These are phyloP conservation scores for Globisporangium abappressorium DNA, from an alignment of 352 stramenopile genomes.

Conservation along the genomic window DNA sequence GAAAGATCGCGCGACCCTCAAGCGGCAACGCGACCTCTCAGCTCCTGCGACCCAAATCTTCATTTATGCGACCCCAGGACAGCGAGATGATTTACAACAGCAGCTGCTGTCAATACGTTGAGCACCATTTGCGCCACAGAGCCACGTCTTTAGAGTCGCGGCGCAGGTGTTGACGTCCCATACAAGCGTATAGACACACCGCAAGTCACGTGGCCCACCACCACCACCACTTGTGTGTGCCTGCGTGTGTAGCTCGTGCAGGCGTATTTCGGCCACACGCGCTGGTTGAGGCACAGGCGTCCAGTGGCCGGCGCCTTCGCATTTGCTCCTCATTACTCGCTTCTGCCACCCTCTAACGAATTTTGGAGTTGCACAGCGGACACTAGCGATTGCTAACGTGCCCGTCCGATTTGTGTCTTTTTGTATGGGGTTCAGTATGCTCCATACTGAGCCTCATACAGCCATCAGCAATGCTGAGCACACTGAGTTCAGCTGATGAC, in stretches of 20 bases:
- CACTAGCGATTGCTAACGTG: not conserved
- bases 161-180: not conserved
- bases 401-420: not conserved
- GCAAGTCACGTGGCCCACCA: not conserved
- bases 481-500: not conserved
- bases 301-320: not conserved
- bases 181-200: not conserved
- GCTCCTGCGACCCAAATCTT: not conserved
- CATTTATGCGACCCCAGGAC: not conserved
- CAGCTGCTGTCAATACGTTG: too few relatives aligned
- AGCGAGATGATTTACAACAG: not conserved
- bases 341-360: slow-evolving; percentile 1
- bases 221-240: not conserved
- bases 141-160: not conserved
- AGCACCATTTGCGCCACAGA: not conserved
- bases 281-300: not conserved
- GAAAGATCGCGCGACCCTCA: slow-evolving; percentile 11
- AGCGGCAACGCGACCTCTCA: not conserved
- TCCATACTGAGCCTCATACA: not conserved
- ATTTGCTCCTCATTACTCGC: not conserved
- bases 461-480: not conserved
- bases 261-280: not conserved
- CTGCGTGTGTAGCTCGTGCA: not conserved
- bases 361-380: not conserved
- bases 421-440: not conserved